These are phyloP conservation scores for Nakazawaea pomicola DNA, from an alignment of 805 yeast genomes.

Conservation along the genomic window DNA sequence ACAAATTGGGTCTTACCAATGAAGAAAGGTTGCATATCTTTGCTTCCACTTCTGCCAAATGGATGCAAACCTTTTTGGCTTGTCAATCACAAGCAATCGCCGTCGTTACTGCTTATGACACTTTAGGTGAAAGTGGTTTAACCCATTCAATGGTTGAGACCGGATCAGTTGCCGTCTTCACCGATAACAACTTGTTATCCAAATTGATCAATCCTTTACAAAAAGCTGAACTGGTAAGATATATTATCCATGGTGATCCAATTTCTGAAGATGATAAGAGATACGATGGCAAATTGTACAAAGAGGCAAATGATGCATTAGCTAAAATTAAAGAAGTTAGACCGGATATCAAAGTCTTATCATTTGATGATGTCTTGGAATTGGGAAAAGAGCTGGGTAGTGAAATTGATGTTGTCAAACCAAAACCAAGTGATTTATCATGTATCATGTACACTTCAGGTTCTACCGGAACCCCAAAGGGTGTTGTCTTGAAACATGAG, in stretches of 20 bases:
- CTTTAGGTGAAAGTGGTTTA: constrained; percentile 84
- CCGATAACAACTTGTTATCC: constrained; percentile 70
- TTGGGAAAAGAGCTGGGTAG: constrained; percentile 55
- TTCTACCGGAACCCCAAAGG: constrained; percentile 81
- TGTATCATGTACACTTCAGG: constrained; percentile 89
- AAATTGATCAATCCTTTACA: constrained; percentile 70
- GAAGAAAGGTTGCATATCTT: constrained; percentile 71
- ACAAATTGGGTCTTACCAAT: constrained; percentile 60
- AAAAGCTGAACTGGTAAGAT: constrained; percentile 55
- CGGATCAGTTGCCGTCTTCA: constrained; percentile 69
- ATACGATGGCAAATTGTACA: constrained; percentile 53
- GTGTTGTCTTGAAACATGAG: constrained; percentile 64
- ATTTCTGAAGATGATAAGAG: constrained; percentile 61
- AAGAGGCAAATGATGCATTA: constrained; percentile 51
- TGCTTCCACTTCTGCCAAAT: constrained; percentile 81
- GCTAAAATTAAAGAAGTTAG: constrained; percentile 57
- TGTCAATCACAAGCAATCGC: constrained; percentile 76
- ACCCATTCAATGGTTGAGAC: constrained; percentile 84
- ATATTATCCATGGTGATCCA: constrained; percentile 64
- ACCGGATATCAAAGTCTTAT: constrained; percentile 68
- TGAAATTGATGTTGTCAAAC: constrained; percentile 33
- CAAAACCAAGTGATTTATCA: constrained; percentile 55
- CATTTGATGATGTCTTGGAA: constrained; percentile 59
- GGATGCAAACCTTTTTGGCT: constrained; percentile 88
- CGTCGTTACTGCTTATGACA: constrained; percentile 93